Evolutionary conservation across 1,284 basidiomycete genomes (phyloP), one percentile per base, ranked within the genome.

Genomic region (Acaromyces ingoldii): DNA sequence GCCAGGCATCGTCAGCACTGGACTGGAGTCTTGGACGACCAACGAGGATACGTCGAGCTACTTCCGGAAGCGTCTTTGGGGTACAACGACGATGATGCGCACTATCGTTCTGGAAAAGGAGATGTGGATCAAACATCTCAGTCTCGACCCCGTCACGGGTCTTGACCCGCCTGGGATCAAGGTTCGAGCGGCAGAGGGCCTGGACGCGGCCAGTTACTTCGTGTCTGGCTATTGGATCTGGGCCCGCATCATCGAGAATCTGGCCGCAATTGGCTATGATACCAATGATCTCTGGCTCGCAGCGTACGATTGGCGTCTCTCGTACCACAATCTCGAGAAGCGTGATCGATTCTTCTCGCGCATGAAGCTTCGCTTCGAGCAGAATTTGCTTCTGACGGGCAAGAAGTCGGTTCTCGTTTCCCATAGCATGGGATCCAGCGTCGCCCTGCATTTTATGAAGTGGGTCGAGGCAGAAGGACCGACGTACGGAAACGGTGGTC

Each of bases 261-360:
- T 97, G 1, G 91, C 92, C 24, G 70, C 63, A 15, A 60, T 73
- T 3, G 70, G 70, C 13, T 74, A 74, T 54, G 72, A 74, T 30
- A 63, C 61, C 48, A 70, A 68, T 58, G 65, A 65, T 43, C 64
- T 74, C 47, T 67, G 57, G 41, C 59, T 74, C 21, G 72, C 72
- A n/a, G 57, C 54, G 43, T 75, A 73, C 58, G 72, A 74, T 47
- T 78, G 78, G 78, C 81, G 91, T 34, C 74, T 96, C 49, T 88
- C 88, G n/a, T 91, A 84, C 76, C 86, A 84, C 77, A 97, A 98
- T 70, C 78, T 82, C 45, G 91, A 98, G 44, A 85, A 86, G 61
- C 83, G 95, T 28, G 95, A 99, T 75, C 85, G 85, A 3, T 97
- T 92, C 77, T 97, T 95, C 70, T 89, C 88, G 0, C 84, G 83